Evolutionary conservation across 345 rosid genomes (phyloP).

Genomic region (Laguncularia racemosa): DNA sequence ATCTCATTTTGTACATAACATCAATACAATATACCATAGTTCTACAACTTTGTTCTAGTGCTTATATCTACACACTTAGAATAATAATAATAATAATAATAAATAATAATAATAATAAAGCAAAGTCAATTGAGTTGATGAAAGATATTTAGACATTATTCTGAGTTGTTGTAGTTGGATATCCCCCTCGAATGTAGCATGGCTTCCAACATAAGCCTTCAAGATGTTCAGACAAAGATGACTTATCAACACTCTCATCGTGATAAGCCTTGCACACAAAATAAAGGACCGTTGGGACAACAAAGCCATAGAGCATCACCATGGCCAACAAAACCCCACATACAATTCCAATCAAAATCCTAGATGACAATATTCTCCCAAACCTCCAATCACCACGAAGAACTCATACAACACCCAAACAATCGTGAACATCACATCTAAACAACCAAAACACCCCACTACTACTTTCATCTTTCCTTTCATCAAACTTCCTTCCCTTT

Average conservation of each 20-base stretch:
- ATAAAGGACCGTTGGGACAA: slow-evolving; percentile 39
- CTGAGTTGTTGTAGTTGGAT: no score
- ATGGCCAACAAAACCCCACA: slow-evolving; percentile 28
- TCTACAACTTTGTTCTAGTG: no score
- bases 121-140: no score
- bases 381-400: slow-evolving; percentile 21
- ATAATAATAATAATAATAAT: no score
- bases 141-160: no score
- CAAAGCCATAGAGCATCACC: slow-evolving; percentile 30
- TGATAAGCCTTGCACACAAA: slow-evolving; percentile 51
- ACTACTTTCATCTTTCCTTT: slow-evolving; percentile 32
- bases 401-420: slow-evolving; percentile 12
- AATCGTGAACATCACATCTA: slow-evolving; percentile 4
- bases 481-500: slow-evolving; percentile 29
- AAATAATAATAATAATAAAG: no score
- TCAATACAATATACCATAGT: no score
- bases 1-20: no score
- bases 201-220: not conserved
- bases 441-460: not conserved
- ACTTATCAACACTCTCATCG: slow-evolving; percentile 28
- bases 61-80: no score
- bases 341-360: slow-evolving; percentile 22
- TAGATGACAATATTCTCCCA: not conserved
- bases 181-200: no score
- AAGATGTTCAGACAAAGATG: slow-evolving; percentile 2